phyloP scores from a whole-genome alignment of 805 yeast genomes.

The Metschnikowia santaceciliae region DNA sequence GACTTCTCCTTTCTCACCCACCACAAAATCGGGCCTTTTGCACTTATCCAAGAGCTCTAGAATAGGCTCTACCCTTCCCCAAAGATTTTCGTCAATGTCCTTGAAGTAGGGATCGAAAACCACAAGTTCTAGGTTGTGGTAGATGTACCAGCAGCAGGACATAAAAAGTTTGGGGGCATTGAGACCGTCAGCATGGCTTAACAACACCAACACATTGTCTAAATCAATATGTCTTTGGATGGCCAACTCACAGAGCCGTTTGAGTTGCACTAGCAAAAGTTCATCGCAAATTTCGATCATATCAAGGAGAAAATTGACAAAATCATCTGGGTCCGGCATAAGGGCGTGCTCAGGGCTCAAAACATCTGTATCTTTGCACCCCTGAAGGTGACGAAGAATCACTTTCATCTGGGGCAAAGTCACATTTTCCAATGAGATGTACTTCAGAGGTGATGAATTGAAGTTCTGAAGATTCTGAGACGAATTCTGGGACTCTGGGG shows the following conservation, averaged over 20 bases:
- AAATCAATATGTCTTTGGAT: slow-evolving; percentile 52
- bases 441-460: too few species aligned
- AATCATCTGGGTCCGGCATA: slow-evolving; percentile 39
- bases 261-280: slow-evolving; percentile 54
- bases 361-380: slow-evolving; percentile 40
- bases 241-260: slow-evolving; percentile 56
- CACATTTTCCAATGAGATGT: slow-evolving; percentile 37
- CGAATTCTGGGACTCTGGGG: too few species aligned
- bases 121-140: slow-evolving; percentile 58
- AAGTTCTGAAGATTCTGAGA: too few species aligned
- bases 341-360: background rate
- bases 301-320: slow-evolving; percentile 53
- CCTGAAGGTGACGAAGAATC: slow-evolving; percentile 55
- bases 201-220: slow-evolving; percentile 56
- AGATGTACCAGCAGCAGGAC: slow-evolving; percentile 65
- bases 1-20: slow-evolving; percentile 18
- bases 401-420: slow-evolving; percentile 41
- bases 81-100: slow-evolving; percentile 25
- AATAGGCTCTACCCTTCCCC: slow-evolving; percentile 26
- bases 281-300: slow-evolving; percentile 61
- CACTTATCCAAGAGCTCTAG: slow-evolving; percentile 27
- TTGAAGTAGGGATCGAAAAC: slow-evolving; percentile 43
- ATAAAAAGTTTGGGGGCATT: slow-evolving; percentile 53
- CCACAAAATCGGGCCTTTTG: slow-evolving; percentile 20
- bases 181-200: slow-evolving; percentile 50